Evolutionary conservation across 345 rosid species (phyloP).

Genomic region (Acer yangbiense): DNA sequence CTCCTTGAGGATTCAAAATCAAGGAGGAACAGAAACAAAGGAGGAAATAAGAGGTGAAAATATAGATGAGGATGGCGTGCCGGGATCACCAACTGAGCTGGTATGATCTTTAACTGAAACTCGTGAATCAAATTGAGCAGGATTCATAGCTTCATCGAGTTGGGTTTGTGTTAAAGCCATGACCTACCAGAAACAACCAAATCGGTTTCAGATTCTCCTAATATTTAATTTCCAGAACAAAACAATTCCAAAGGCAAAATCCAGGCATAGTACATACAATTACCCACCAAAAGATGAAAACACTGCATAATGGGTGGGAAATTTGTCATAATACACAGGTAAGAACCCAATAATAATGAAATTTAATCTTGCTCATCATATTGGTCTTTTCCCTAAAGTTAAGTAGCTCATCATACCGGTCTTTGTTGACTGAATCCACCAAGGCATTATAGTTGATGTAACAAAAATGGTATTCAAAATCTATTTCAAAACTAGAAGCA

Average conservation of each 20-base stretch:
- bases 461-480: neutral
- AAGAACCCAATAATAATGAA: neutral
- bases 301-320: too few species aligned
- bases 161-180: conserved; percentile 82
- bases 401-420: neutral
- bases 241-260: neutral
- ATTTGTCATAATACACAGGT: neutral
- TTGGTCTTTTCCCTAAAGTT: neutral
- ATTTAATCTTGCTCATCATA: neutral
- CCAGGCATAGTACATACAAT: neutral
- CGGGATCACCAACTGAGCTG: conserved; percentile 41
- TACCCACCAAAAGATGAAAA: too few species aligned
- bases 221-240: neutral
- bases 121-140: conserved; percentile 64
- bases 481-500: neutral
- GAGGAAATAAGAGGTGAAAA: neutral
- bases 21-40: neutral
- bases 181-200: conserved; percentile 51
- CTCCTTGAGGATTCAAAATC: neutral
- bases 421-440: too few species aligned
- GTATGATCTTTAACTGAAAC: conserved; percentile 66
- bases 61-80: too few species aligned
- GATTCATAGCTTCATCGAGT: conserved; percentile 90
- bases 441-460: neutral
- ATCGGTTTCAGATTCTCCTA: conserved; percentile 17